Evolutionary conservation across 257 asterid species (phyloP).

Genomic region (Petunia axillaris): DNA sequence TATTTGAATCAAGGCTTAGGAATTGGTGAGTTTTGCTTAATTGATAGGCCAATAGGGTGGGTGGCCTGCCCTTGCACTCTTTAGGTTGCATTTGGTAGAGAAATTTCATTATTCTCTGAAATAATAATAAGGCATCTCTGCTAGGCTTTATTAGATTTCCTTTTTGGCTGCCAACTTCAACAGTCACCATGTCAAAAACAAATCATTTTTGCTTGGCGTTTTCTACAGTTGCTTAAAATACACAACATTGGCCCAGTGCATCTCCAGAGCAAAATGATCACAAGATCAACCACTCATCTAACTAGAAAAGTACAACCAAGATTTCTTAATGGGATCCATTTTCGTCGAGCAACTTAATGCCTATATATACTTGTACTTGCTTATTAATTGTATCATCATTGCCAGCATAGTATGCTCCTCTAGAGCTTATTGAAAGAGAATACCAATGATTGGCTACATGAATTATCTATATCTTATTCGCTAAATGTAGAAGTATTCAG

Average conservation of each 20-base stretch:
- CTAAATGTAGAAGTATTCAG: too few relatives aligned
- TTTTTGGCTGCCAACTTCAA: conserved; percentile 37
- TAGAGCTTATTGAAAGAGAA: not conserved
- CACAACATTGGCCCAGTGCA: too few relatives aligned
- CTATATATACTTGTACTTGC: not conserved
- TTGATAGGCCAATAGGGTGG: not conserved
- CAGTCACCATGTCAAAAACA: conserved; percentile 12
- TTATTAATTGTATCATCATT: not conserved
- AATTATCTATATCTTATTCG: too few relatives aligned
- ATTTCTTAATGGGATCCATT: not conserved
- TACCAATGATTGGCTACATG: not conserved
- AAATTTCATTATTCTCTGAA: not conserved
- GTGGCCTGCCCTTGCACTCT: conserved; percentile 20
- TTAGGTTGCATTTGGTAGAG: conserved; percentile 1
- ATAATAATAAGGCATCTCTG: not conserved
- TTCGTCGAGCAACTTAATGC: not conserved
- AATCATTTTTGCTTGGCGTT: not conserved
- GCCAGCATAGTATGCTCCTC: not conserved
- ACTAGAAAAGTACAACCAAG: too few relatives aligned
- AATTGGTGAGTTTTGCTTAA: too few relatives aligned
- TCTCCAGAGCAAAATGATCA: not conserved
- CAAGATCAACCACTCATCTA: not conserved
- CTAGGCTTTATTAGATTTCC: conserved; percentile 10
- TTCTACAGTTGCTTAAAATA: not conserved
- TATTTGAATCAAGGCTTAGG: too few relatives aligned